Percentiles rank a stretch among this genome's conserved stretches.
phyloP scores from a whole-genome alignment of 2,329 filamentous ascomycete genomes.

The Ophiostoma novo-ulmi region DNA sequence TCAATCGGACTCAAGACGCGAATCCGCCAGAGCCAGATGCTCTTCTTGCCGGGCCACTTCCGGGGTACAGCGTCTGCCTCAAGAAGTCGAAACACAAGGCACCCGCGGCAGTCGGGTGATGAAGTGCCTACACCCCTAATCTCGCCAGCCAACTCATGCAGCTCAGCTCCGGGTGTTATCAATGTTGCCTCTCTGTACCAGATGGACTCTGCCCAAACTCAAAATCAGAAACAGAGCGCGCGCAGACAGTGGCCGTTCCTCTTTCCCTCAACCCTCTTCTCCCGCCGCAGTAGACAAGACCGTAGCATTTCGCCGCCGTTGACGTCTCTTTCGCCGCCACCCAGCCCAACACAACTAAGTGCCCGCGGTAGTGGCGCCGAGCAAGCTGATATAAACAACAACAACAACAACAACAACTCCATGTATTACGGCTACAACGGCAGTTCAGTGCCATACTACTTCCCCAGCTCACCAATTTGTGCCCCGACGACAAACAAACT shows the following conservation, averaged over 20 bases:
- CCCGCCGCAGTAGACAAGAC: slow-evolving; percentile 21
- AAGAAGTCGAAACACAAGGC: not conserved
- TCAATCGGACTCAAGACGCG: slow-evolving; percentile 25
- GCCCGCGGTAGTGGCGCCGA: slow-evolving; percentile 14
- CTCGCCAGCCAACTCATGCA: slow-evolving; percentile 35
- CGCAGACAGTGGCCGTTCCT: slow-evolving; percentile 32
- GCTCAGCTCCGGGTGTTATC: slow-evolving; percentile 10
- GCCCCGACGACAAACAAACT: slow-evolving; percentile 37
- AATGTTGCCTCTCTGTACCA: not conserved
- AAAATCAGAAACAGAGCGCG: not conserved
- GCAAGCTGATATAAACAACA: not conserved
- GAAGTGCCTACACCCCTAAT: slow-evolving; percentile 41
- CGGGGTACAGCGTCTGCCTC: not conserved
- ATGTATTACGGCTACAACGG: slow-evolving; percentile 14
- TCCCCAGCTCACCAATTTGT: slow-evolving; percentile 39
- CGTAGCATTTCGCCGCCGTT: slow-evolving; percentile 32
- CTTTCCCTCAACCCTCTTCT: slow-evolving; percentile 40
- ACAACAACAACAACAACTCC: not conserved
- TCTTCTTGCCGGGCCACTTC: slow-evolving; percentile 25
- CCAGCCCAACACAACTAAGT: slow-evolving; percentile 26
- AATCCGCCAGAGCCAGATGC: slow-evolving; percentile 16
- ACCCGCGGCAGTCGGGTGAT: not conserved
- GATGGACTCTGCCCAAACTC: not conserved
- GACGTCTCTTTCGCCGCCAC: slow-evolving; percentile 32
- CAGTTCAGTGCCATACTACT: slow-evolving; percentile 26